phyloP scores from a whole-genome alignment of 148 eudicot species.

The Cornus suecica region DNA sequence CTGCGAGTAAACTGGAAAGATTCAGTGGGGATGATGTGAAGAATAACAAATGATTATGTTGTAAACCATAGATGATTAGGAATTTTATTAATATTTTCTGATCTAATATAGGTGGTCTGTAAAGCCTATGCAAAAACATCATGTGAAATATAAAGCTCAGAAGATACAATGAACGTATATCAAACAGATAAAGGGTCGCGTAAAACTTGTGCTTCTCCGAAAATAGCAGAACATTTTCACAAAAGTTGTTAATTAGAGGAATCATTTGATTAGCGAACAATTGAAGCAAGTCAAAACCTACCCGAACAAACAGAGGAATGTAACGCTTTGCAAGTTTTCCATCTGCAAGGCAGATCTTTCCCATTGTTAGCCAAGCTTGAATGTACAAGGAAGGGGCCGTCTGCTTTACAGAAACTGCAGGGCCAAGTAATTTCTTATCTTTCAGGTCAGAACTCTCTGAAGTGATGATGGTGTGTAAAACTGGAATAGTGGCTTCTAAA shows the following conservation, averaged over 20 bases:
- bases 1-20: no score
- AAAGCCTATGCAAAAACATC: neutral
- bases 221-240: neutral
- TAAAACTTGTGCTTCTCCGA: neutral
- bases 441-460: constrained; percentile 60
- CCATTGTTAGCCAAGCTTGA: constrained; percentile 97
- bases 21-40: no score
- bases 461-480: constrained; percentile 78
- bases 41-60: no score
- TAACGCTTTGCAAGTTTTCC: constrained; percentile 93
- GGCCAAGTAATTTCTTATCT: constrained; percentile 43
- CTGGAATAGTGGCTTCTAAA: constrained; percentile 59
- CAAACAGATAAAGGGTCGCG: neutral
- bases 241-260: neutral
- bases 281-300: constrained; percentile 16
- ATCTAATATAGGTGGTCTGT: no score
- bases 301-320: constrained; percentile 92
- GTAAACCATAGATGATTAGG: no score
- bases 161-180: neutral
- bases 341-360: constrained; percentile 95
- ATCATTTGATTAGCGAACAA: neutral
- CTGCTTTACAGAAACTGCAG: constrained; percentile 56
- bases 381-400: constrained; percentile 73
- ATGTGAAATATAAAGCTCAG: neutral
- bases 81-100: neutral